Percentiles rank a stretch among this genome's conserved stretches.
Conservation (phyloP, 2,329 filamentous ascomycete species). For the Fusarium multiceps region DNA sequence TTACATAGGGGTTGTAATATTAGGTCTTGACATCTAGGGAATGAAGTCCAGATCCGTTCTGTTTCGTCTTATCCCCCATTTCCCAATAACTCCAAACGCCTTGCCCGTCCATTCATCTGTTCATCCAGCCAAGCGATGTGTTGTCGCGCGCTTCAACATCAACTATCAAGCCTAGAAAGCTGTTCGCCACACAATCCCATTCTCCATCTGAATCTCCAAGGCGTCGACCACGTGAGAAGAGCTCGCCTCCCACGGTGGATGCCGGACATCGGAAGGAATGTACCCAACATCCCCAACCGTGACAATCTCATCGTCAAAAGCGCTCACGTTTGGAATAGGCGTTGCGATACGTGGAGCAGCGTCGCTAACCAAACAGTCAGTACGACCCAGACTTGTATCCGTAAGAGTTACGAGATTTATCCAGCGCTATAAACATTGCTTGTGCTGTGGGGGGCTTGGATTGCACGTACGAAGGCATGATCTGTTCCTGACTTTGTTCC, state of each 20-base stretch:
- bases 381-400: neutral
- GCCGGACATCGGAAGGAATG: no score
- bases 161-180: neutral
- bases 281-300: neutral
- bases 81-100: neutral
- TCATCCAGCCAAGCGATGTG: neutral
- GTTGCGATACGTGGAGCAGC: neutral
- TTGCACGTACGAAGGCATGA: neutral
- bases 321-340: neutral
- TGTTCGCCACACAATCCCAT: no score
- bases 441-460: neutral
- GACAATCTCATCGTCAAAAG: neutral
- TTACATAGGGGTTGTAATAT: slow-evolving; percentile 27
- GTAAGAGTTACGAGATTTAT: neutral
- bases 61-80: neutral
- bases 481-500: no score
- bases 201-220: no score
- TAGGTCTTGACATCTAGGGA: neutral
- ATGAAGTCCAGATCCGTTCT: neutral
- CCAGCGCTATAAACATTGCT: neutral
- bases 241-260: neutral
- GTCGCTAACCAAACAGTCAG: neutral
- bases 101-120: neutral
- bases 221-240: no score
- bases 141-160: neutral